These are phyloP conservation scores for Peribolospora kevripleyi DNA, from an alignment of 768 basidiomycete species.

Conservation along the genomic window DNA sequence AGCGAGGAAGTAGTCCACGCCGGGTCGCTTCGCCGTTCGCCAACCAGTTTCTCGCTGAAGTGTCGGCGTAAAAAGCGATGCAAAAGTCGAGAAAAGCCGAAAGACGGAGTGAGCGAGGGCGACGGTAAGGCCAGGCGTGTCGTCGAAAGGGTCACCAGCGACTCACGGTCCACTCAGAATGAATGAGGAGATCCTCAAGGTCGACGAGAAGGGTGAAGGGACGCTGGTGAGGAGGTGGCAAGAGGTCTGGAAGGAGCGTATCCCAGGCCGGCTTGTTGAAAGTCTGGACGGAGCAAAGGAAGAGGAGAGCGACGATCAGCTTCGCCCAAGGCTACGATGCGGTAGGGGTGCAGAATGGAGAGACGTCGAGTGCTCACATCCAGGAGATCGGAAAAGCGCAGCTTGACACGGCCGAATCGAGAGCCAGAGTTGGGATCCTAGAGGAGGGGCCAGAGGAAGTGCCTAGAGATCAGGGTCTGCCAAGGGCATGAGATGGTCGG, in stretches of 20 bases:
- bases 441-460: too few species aligned
- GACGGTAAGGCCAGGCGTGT: too few species aligned
- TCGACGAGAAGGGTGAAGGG: constrained; percentile 81
- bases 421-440: too few species aligned
- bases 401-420: too few species aligned
- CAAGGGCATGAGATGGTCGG: too few species aligned
- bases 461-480: too few species aligned
- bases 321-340: neutral
- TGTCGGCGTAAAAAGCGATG: neutral
- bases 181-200: constrained; percentile 71
- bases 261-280: constrained; percentile 87
- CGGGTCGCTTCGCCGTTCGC: constrained; percentile 92
- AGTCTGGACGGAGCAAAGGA: constrained; percentile 28
- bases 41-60: constrained; percentile 69
- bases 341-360: neutral
- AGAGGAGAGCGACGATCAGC: neutral
- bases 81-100: neutral
- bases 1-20: constrained; percentile 90
- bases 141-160: neutral
- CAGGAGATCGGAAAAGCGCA: constrained; percentile 7
- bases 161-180: constrained; percentile 88
- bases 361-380: constrained; percentile 10
- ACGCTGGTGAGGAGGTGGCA: constrained; percentile 57
- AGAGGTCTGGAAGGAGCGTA: constrained; percentile 67
- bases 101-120: too few species aligned